Conservation (phyloP, 2,329 filamentous ascomycete species). For the Lecanicillium sp. region DNA sequence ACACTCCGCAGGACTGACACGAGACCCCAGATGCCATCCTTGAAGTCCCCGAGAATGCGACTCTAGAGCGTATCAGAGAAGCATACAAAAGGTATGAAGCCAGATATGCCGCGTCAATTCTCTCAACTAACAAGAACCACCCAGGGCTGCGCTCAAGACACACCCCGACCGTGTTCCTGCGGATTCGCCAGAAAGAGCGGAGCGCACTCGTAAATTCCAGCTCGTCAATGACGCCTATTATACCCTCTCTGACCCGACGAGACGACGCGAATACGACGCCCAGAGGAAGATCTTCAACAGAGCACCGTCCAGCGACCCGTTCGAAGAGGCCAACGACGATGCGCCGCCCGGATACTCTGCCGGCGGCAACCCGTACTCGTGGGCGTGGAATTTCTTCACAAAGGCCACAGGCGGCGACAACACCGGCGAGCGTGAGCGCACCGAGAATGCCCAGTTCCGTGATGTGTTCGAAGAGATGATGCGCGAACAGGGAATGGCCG, state of each 20-base stretch:
- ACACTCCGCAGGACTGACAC: slow-evolving; percentile 4
- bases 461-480: slow-evolving; percentile 87
- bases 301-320: slow-evolving; percentile 34
- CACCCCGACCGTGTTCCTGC: slow-evolving; percentile 86
- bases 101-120: not conserved
- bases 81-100: slow-evolving; percentile 70
- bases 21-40: slow-evolving; percentile 55
- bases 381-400: slow-evolving; percentile 64
- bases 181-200: slow-evolving; percentile 74
- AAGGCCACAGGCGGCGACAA: slow-evolving; percentile 31
- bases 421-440: slow-evolving; percentile 38
- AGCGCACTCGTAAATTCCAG: slow-evolving; percentile 83
- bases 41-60: slow-evolving; percentile 62
- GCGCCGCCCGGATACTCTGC: slow-evolving; percentile 36
- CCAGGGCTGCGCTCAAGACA: slow-evolving; percentile 78
- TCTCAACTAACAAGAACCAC: slow-evolving; percentile 16
- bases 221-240: slow-evolving; percentile 92
- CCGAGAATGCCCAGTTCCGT: slow-evolving; percentile 78
- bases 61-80: slow-evolving; percentile 72
- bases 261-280: slow-evolving; percentile 79
- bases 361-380: slow-evolving; percentile 57
- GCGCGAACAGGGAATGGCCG: slow-evolving; percentile 75
- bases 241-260: slow-evolving; percentile 71
- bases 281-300: slow-evolving; percentile 39
- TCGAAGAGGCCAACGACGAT: slow-evolving; percentile 39